phyloP scores from a whole-genome alignment of 371 early-diverging fungal genomes.

The Mortierella sp. region DNA sequence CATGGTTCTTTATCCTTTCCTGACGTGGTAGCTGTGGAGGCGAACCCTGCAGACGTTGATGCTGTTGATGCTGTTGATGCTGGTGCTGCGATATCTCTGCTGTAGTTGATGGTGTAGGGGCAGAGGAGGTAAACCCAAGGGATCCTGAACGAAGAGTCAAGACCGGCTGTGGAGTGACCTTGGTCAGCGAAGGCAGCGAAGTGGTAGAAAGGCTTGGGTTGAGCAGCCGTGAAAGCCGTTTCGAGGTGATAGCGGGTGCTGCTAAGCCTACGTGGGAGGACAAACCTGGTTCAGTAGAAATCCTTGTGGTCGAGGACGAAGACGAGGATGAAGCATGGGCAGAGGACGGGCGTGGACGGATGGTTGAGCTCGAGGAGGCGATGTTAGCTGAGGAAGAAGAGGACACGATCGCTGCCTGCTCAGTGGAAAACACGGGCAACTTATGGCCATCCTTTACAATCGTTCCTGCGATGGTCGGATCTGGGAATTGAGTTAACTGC shows the following conservation, averaged over 20 bases:
- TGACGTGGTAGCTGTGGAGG: not conserved
- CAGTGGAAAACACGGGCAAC: too few relatives aligned
- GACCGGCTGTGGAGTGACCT: slow-evolving; percentile 27
- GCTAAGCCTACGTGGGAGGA: too few relatives aligned
- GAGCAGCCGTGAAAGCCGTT: slow-evolving; percentile 27
- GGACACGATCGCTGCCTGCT: slow-evolving; percentile 8
- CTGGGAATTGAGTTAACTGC: too few relatives aligned
- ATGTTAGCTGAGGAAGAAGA: too few relatives aligned
- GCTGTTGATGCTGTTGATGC: too few relatives aligned
- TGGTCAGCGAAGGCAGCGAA: slow-evolving; percentile 29
- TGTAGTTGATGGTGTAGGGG: not conserved
- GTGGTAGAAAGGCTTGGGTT: slow-evolving; percentile 27
- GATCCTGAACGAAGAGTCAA: slow-evolving; percentile 9
- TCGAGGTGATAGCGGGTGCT: not conserved
- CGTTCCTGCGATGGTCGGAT: too few relatives aligned
- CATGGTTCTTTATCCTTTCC: too few relatives aligned
- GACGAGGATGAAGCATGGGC: slow-evolving; percentile 15
- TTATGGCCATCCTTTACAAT: too few relatives aligned
- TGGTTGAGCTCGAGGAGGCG: too few relatives aligned
- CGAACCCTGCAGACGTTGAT: not conserved
- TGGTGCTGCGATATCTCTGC: not conserved
- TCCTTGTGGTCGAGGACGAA: slow-evolving; percentile 25
- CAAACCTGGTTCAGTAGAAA: slow-evolving; percentile 7
- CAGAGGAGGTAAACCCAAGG: not conserved
- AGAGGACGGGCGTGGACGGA: too few relatives aligned